Evolutionary conservation across 768 basidiomycete genomes (phyloP), one percentile per base, ranked within the genome.

Genomic region (Tubosaeta sp.): DNA sequence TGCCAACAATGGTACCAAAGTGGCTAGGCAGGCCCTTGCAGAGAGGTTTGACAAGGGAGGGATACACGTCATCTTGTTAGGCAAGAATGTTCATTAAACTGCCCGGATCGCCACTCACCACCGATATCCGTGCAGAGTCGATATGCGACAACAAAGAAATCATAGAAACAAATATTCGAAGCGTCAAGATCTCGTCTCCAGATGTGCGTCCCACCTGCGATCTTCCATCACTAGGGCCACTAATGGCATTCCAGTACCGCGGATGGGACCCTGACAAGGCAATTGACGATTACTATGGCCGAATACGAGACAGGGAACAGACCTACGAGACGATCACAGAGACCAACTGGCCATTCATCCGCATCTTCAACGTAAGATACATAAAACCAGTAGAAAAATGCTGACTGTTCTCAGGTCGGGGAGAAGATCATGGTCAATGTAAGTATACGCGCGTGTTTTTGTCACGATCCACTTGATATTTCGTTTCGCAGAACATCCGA

Each of bases 141-240:
- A 63, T 91, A 14, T 98, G 97, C 66, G 91, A 94, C 65, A 86
- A 94, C 61, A 82, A 87, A 53, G 91, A 95, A 55, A 87, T 98
- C 50, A 94, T 99, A 55, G 87, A 95, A 59, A 83, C 80, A 3
- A 99, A 99, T 64, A 98, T 97, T 48, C 82, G 97, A 43, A 91
- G 83, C 57, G 95, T 98, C 72, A 97, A 99, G 79, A 91, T 99
- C 45, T 97, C 95, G 8, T 97, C 95, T 13, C 97, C 95, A 4
- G 95, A 99, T 69, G 95, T 94, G 63, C 38, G 90, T 77, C 17
- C 25, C 32, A 4, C 19, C 14, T 45, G 39, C 32, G 25, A 33
- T 59, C 45, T 41, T 17, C 38, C 25, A 22, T 22, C 14, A 35
- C 10, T 9, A 29, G 7, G 8, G 2, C 43, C n/a, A n/a, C 38